Percentiles rank a stretch among this genome's conserved stretches.
Evolutionary conservation across 768 basidiomycete genomes (phyloP).

Genomic region (Kwoniella botswanensis): DNA sequence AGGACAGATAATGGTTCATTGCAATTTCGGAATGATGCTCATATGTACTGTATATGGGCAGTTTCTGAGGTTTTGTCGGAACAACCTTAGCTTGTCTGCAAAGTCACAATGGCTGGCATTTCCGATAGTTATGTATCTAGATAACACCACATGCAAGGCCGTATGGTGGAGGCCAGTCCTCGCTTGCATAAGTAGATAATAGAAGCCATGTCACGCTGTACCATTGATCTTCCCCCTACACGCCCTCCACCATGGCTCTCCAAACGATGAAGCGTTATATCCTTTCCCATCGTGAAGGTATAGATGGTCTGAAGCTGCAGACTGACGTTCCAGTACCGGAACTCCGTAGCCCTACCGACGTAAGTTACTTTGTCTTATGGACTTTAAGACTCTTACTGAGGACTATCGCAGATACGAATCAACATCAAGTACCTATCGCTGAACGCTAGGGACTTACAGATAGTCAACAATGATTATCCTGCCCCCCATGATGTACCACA

Average conservation of each 20-base stretch:
- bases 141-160: not conserved
- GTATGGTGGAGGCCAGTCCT: not conserved
- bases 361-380: conserved; percentile 17
- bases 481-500: conserved; percentile 49
- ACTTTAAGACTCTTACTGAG: not conserved
- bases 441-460: conserved; percentile 56
- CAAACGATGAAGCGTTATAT: conserved; percentile 38
- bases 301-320: conserved; percentile 39
- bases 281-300: conserved; percentile 34
- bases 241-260: not conserved
- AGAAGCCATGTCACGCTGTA: not conserved
- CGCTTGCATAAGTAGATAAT: not conserved
- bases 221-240: not conserved
- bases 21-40: not conserved
- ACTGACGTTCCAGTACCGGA: conserved; percentile 34
- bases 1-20: not conserved
- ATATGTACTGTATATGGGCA: not conserved
- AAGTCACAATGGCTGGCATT: too few species aligned
- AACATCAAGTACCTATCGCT: conserved; percentile 53
- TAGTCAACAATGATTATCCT: conserved; percentile 50
- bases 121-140: too few species aligned
- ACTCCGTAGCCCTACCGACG: conserved; percentile 33
- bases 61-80: not conserved
- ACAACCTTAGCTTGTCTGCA: not conserved
- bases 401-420: conserved; percentile 43